Percentiles rank a stretch among this genome's conserved stretches.
These are phyloP conservation scores for Dactylellina leptospora DNA, from an alignment of 2,329 filamentous ascomycete genomes.

Conservation along the genomic window DNA sequence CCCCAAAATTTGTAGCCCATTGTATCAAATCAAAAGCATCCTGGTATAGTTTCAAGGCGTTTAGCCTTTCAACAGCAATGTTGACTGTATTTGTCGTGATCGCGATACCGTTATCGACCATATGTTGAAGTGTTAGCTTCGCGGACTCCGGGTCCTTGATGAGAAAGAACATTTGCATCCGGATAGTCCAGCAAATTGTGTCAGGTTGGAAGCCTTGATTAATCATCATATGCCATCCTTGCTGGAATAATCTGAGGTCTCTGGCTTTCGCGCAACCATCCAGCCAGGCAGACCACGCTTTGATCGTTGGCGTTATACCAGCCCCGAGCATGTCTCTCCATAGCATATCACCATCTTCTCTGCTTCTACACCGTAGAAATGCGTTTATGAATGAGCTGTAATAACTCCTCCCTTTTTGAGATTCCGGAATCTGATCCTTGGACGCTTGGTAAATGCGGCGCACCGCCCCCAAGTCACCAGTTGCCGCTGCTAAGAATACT, in stretches of 20 bases:
- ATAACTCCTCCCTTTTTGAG: conserved; percentile 16
- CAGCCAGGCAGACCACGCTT: conserved; percentile 37
- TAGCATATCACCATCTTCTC: conserved; percentile 27
- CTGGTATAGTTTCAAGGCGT: conserved; percentile 13
- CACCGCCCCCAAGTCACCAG: conserved; percentile 14
- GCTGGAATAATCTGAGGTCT: conserved; percentile 33
- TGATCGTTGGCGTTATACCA: conserved; percentile 34
- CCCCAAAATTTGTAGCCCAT: conserved; percentile 23
- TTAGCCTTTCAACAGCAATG: conserved; percentile 22
- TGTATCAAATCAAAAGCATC: conserved; percentile 33
- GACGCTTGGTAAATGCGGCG: conserved; percentile 21
- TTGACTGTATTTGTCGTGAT: conserved; percentile 35
- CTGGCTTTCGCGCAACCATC: conserved; percentile 41
- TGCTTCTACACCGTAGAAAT: conserved; percentile 32
- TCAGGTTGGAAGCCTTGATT: conserved; percentile 19
- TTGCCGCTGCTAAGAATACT: conserved; percentile 32
- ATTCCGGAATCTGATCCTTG: conserved; percentile 13
- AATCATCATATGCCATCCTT: conserved; percentile 37
- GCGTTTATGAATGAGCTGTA: conserved; percentile 42
- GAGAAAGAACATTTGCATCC: conserved; percentile 46
- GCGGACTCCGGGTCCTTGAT: conserved; percentile 22
- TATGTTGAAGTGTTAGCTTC: conserved; percentile 34
- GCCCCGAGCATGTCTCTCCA: conserved; percentile 41
- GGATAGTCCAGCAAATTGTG: conserved; percentile 46
- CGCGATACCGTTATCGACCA: conserved; percentile 29